These are phyloP conservation scores for Cornus suecica DNA, from an alignment of 148 eudicot genomes.

Conservation along the genomic window DNA sequence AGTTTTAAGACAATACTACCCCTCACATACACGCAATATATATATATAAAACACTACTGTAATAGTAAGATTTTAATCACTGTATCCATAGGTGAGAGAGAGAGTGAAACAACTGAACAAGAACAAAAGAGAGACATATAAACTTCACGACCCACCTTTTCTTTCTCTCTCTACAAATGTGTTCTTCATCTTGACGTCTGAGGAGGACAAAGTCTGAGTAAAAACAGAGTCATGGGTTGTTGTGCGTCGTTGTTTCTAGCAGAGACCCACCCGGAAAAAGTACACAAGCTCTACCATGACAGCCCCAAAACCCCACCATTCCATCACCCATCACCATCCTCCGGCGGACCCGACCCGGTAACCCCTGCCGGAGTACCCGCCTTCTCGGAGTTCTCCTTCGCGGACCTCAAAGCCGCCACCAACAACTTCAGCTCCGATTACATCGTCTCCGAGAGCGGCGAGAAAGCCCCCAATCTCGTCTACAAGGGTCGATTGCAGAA, in stretches of 20 bases:
- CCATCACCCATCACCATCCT: constrained; percentile 19
- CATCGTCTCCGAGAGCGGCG: constrained; percentile 80
- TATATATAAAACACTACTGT: too few species aligned
- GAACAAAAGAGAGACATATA: background rate
- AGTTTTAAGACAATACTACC: too few species aligned
- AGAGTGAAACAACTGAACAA: background rate
- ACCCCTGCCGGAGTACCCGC: constrained; percentile 27
- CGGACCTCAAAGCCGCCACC: constrained; percentile 72
- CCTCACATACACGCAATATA: too few species aligned
- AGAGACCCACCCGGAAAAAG: constrained; percentile 38
- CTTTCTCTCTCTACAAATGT: background rate
- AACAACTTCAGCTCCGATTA: constrained; percentile 56
- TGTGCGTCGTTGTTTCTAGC: constrained; percentile 43
- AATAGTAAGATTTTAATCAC: background rate
- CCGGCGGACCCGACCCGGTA: constrained; percentile 6
- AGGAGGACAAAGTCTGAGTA: constrained; percentile 12
- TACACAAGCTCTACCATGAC: background rate
- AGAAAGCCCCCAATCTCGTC: constrained; percentile 68
- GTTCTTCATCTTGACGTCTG: background rate
- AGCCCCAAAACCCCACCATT: constrained; percentile 12
- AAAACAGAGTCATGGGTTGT: constrained; percentile 42
- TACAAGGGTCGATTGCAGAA: constrained; percentile 65
- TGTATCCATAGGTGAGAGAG: background rate
- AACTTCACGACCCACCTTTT: background rate
- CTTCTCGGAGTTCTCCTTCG: constrained; percentile 55